Base-by-base conservation (phyloP, 768 basidiomycete species). In the Tricholoma hemisulphureum region DNA sequence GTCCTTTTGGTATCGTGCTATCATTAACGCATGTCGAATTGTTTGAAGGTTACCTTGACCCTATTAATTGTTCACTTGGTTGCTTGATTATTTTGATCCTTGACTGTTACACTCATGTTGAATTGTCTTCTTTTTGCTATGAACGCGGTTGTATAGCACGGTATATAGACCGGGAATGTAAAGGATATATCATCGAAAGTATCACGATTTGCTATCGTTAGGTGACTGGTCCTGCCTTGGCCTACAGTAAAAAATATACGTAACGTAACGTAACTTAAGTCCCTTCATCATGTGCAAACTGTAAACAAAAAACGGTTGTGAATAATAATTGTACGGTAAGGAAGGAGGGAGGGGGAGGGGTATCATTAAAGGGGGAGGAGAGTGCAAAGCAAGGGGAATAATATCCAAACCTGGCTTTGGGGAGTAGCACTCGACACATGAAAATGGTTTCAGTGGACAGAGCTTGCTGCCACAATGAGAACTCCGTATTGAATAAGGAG, bases 1-100 rank as follows among this genome's bases (percentile, higher is more conserved):
- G 86, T 86, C n/a, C 72, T 90, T 11, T 72, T 91, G 49, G 82
- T 91, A 34, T 71, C 75, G 26, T 81, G 77, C 64, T 75, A 74
- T 62, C 66, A 71, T 29, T 81, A 67, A 75, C 43, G 23, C 23
- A 16, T 37, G 20, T 6, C 16, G 13, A 35, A 26, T 10, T n/a
- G n/a, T n/a, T 23, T 2, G 51, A 31, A 20, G 23, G 21, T 26
- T 28, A 23, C 8, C 39, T 6, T 6, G 35, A 13, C 13, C 5
- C 6, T 37, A 13, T 37, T 37, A 16, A 13, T 37, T 37, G 35
- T 37, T 37, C 14, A 13, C n/a, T 29, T 16, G 14, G 16, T 10
- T n/a, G 26, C 16, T 48, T 18, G 16, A 24, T 8, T 49, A 1
- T 28, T 29, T 46, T 46, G 45, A 20, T 24, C 20, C 16, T 46